Evolutionary conservation across 140 eudicot species (phyloP).

Genomic region (Bidens hawaiensis): DNA sequence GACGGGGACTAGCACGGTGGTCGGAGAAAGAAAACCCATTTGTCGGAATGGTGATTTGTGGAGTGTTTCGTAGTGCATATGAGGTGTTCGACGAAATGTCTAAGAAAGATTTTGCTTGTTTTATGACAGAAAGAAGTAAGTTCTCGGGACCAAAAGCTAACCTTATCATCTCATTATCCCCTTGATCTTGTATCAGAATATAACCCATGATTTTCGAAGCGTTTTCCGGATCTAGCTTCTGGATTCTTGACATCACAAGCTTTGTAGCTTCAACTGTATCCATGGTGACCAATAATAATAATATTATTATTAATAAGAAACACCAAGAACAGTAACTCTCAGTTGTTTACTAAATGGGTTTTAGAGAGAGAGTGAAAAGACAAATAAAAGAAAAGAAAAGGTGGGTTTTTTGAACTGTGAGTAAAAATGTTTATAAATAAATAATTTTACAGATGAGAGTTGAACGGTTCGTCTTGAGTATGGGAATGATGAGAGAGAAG

Average conservation of each 20-base stretch:
- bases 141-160: slow-evolving; percentile 75
- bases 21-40: slow-evolving; percentile 49
- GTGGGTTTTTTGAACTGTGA: slow-evolving; percentile 39
- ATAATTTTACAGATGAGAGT: too few species aligned
- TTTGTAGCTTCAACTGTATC: slow-evolving; percentile 75
- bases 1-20: slow-evolving; percentile 41
- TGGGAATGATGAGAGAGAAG: slow-evolving; percentile 31
- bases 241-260: slow-evolving; percentile 62
- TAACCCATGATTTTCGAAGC: slow-evolving; percentile 72
- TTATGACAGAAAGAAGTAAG: slow-evolving; percentile 38
- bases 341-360: too few species aligned
- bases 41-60: slow-evolving; percentile 48
- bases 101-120: slow-evolving; percentile 48
- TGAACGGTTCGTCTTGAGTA: slow-evolving; percentile 41
- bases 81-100: slow-evolving; percentile 52
- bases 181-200: slow-evolving; percentile 57
- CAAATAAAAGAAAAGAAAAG: too few species aligned
- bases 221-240: slow-evolving; percentile 70
- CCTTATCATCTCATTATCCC: slow-evolving; percentile 83
- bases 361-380: slow-evolving; percentile 26
- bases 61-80: slow-evolving; percentile 24
- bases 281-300: slow-evolving; percentile 39
- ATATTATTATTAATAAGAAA: too few species aligned
- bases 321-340: too few species aligned
- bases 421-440: slow-evolving; percentile 24